These are phyloP conservation scores for Domatiomyces catenatus DNA, from an alignment of 2,329 filamentous ascomycete genomes.

Conservation along the genomic window DNA sequence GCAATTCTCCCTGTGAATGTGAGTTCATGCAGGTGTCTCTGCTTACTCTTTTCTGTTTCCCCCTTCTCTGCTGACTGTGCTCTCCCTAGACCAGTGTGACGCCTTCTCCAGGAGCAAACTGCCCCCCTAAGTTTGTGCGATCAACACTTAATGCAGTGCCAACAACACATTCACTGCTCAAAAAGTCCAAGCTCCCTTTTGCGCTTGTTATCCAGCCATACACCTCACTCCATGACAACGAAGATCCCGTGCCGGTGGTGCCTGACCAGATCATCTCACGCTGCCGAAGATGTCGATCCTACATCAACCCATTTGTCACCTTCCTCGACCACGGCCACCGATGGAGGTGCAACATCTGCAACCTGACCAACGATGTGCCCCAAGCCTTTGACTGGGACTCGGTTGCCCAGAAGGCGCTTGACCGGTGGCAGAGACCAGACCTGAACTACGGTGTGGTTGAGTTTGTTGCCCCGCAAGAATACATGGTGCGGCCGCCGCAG, in stretches of 20 bases:
- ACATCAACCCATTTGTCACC: conserved; percentile 94
- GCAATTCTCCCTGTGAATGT: conserved; percentile 87
- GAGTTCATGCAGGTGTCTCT: conserved; percentile 27
- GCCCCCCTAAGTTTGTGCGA: conserved; percentile 81
- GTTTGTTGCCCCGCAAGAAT: conserved; percentile 95
- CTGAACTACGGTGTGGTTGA: conserved; percentile 94
- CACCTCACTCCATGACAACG: conserved; percentile 76
- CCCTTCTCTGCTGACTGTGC: conserved; percentile 25
- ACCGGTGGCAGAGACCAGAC: conserved; percentile 82
- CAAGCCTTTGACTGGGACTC: conserved; percentile 98
- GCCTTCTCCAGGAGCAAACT: conserved; percentile 79
- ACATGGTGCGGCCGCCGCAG: conserved; percentile 96
- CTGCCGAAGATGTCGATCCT: conserved; percentile 86
- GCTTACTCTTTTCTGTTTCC: too few species aligned
- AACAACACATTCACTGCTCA: conserved; percentile 78
- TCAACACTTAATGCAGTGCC: conserved; percentile 91
- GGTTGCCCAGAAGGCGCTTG: conserved; percentile 73
- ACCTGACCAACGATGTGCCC: conserved; percentile 95
- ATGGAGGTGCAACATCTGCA: conserved; percentile 99
- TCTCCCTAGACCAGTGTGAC: conserved; percentile 62
- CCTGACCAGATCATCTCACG: conserved; percentile 95
- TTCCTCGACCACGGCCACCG: conserved; percentile 94
- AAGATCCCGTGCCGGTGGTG: conserved; percentile 80
- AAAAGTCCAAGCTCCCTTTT: conserved; percentile 92
- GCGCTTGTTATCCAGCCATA: conserved; percentile 95